phyloP scores from a whole-genome alignment of 129 eudicot species.

The Centrapalus pauciflorus region DNA sequence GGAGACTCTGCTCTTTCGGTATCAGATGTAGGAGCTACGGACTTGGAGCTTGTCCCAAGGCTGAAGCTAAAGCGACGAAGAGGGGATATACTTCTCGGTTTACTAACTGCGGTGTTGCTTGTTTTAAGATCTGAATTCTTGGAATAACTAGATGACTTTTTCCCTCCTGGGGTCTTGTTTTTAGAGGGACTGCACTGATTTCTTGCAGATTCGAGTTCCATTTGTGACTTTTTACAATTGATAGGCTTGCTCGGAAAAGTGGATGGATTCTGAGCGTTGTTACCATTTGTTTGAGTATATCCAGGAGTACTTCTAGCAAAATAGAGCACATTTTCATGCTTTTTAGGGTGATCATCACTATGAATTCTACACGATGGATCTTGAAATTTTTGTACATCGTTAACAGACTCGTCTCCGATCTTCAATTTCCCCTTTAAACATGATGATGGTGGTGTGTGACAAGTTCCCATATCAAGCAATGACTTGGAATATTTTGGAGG shows the following conservation, averaged over 20 bases:
- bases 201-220: conserved; percentile 12
- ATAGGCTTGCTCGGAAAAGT: conserved; percentile 13
- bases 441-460: conserved; percentile 16
- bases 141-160: conserved; percentile 17
- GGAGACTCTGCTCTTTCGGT: conserved; percentile 31
- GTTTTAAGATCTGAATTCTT: conserved; percentile 26
- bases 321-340: conserved; percentile 11
- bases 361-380: background rate
- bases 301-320: conserved; percentile 24
- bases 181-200: conserved; percentile 12
- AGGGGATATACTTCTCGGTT: conserved; percentile 60
- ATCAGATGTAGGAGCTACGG: conserved; percentile 12
- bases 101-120: conserved; percentile 20
- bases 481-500: conserved; percentile 3
- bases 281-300: background rate
- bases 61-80: conserved; percentile 55
- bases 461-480: conserved; percentile 10
- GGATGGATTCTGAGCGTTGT: background rate
- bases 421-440: conserved; percentile 40
- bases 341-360: background rate
- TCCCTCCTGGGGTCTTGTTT: conserved; percentile 37
- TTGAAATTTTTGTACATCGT: conserved; percentile 18
- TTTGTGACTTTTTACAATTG: conserved; percentile 8
- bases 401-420: conserved; percentile 29
- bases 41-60: conserved; percentile 21